Conservation (phyloP, 2,329 filamentous ascomycete genomes). For the Monilinia polystroma region DNA sequence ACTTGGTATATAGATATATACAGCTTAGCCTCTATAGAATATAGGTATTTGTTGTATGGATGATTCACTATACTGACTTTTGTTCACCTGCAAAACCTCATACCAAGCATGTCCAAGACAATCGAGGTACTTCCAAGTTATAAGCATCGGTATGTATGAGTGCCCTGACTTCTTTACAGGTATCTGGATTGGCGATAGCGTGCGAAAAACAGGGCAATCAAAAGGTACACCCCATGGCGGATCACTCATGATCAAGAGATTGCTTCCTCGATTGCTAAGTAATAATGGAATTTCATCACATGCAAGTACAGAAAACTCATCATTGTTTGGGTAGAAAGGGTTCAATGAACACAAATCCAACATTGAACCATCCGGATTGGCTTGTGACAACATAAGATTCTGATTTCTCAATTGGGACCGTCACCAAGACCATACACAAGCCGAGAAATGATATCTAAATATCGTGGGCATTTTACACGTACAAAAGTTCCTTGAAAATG, state of each 20-base stretch:
- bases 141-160: too few relatives aligned
- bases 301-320: constrained; percentile 11
- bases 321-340: neutral
- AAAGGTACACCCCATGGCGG: too few relatives aligned
- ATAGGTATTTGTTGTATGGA: neutral
- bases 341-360: too few relatives aligned
- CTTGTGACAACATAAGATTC: neutral
- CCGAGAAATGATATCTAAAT: neutral
- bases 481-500: neutral
- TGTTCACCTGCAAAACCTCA: neutral
- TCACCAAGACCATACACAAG: neutral
- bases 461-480: neutral
- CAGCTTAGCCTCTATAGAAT: neutral
- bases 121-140: too few relatives aligned
- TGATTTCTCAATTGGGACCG: neutral
- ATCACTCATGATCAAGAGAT: too few relatives aligned
- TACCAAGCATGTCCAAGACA: too few relatives aligned
- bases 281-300: neutral
- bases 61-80: neutral
- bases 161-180: too few relatives aligned
- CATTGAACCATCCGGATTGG: neutral
- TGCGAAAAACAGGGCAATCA: too few relatives aligned
- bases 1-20: too few relatives aligned
- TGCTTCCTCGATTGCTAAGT: too few relatives aligned
- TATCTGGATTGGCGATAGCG: too few relatives aligned